Evolutionary conservation across 192 early-diverging fungal genomes (phyloP).

Genomic region (Cetraspora pellucida): DNA sequence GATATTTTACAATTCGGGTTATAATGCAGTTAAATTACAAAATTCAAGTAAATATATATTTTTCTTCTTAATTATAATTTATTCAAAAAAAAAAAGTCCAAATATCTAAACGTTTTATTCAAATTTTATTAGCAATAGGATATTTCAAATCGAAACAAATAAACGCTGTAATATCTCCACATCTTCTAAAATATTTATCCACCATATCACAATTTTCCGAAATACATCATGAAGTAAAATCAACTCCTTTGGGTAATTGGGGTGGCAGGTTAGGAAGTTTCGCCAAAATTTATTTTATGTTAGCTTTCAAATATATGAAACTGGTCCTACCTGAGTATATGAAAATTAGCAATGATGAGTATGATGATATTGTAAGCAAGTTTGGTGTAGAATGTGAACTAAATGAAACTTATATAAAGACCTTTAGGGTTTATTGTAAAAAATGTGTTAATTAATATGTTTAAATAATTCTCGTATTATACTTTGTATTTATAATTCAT

Average conservation of each 20-base stretch:
- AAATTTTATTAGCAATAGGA: not conserved
- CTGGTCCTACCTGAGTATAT: conserved; percentile 1
- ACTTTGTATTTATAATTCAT: no score
- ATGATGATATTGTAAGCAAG: not conserved
- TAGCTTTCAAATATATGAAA: conserved; percentile 11
- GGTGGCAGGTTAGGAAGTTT: conserved; percentile 6
- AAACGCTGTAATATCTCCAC: conserved; percentile 4
- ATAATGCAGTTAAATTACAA: not conserved
- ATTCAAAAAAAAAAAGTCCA: not conserved
- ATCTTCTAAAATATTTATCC: not conserved
- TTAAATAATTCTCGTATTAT: no score
- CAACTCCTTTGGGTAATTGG: conserved; percentile 9
- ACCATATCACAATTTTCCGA: not conserved
- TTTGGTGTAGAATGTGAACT: conserved; percentile 8
- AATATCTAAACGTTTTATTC: not conserved
- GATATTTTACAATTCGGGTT: not conserved
- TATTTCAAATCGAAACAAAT: not conserved
- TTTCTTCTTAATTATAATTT: not conserved
- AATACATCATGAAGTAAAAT: not conserved
- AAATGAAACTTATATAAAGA: conserved; percentile 8
- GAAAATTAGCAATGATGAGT: not conserved
- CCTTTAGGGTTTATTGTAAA: conserved; percentile 1
- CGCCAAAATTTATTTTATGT: not conserved
- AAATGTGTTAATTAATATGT: not conserved
- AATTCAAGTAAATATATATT: not conserved